These are phyloP conservation scores for Acanthamoeba castellanii DNA, from an alignment of 208 protist species.

Conservation along the genomic window DNA sequence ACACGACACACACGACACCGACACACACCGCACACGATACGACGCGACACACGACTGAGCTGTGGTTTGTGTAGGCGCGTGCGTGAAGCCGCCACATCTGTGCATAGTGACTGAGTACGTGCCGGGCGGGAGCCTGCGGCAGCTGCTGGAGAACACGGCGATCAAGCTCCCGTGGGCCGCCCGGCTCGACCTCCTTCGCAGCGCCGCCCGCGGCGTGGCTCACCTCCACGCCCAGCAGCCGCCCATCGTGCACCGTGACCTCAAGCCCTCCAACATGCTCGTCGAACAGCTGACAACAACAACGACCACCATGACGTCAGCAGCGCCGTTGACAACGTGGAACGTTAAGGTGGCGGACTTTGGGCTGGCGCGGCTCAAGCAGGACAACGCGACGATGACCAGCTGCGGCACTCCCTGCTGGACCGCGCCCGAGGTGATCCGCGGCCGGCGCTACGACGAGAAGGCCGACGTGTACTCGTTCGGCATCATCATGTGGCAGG, in stretches of 20 bases:
- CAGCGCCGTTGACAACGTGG: conserved; percentile 80
- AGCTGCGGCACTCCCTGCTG: conserved; percentile 84
- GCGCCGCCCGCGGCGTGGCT: conserved; percentile 44
- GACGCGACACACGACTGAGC: too few species aligned
- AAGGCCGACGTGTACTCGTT: conserved; percentile 85
- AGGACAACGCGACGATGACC: conserved; percentile 77
- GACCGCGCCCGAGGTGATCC: conserved; percentile 82
- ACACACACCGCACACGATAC: too few species aligned
- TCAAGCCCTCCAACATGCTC: conserved; percentile 28
- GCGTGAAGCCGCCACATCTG: conserved; percentile 40
- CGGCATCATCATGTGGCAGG: conserved; percentile 80
- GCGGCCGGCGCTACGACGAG: conserved; percentile 77
- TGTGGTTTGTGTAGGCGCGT: neutral
- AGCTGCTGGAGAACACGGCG: conserved; percentile 65
- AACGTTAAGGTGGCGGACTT: conserved; percentile 86
- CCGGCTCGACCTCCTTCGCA: neutral
- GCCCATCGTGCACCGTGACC: neutral
- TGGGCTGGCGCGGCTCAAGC: conserved; percentile 75
- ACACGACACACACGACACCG: too few species aligned
- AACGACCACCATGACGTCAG: neutral
- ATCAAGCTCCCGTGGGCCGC: neutral
- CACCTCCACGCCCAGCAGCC: conserved; percentile 7
- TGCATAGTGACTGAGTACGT: conserved; percentile 67
- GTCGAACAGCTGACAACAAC: conserved; percentile 66
- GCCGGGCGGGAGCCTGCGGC: neutral